Evolutionary conservation across 805 yeast genomes (phyloP), one percentile per base, ranked within the genome.

Genomic region (Sugiyamaella mastotermitis): DNA sequence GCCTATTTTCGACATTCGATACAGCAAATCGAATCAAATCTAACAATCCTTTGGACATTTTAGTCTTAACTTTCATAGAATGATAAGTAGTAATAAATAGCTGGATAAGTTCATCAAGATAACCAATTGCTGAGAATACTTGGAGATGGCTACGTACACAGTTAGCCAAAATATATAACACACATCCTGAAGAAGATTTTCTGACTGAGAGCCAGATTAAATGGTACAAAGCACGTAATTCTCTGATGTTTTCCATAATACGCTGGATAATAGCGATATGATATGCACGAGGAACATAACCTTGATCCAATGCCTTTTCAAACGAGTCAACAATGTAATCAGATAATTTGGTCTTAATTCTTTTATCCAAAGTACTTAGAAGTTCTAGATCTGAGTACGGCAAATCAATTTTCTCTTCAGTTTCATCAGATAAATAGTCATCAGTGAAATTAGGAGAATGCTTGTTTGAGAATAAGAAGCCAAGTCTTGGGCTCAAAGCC

Each of bases 211-310:
- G 70, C 59, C 62, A 66, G 16, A 65, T 55, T 8, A 46, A 38
- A 19, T 46, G 48, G 19, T 51, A 52, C 4, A 51, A 35, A 11
- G 51, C 47, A 25, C 47, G 43, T 17, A 43, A 33, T 35, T 64
- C 69, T 40, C 69, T 67, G 22, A 72, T 47, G 1, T 72, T 70
- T 2, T 81, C 83, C 26, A 83, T 56, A 40, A 79, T 76, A 43
- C 72, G 70, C 39, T 83, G 60, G 6, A 83, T 66, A 8, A 65
- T 49, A 16, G 80, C 63, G 53, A 46, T 37, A 19, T 49, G 48
- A 9, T 35, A 29, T 5, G 40, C 22, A 9, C 24, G 22, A 6
- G 40, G 41, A 11, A 20, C 15, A 22, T 32, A 35, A n/a, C 37
- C 15, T 1, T 27, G 18, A 1, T 21, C 7, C 17, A 39, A 28